phyloP scores from a whole-genome alignment of 2,329 filamentous ascomycete genomes.

The Talaromyces marneffei region DNA sequence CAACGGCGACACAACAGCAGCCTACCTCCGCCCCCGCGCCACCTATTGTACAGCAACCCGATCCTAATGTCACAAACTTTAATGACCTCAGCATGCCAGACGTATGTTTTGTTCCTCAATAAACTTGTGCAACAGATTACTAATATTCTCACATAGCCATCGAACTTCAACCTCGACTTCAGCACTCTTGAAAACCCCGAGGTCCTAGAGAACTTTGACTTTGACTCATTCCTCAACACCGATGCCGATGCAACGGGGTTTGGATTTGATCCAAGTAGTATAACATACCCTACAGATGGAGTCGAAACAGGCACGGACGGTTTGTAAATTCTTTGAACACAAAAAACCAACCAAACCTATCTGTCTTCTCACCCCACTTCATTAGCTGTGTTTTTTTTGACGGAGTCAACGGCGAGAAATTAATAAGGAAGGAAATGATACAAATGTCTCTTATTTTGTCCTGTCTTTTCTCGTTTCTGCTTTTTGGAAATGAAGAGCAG shows the following conservation, averaged over 20 bases:
- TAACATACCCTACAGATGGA: slow-evolving; percentile 35
- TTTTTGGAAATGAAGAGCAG: background rate
- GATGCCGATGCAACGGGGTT: slow-evolving; percentile 41
- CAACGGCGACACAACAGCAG: slow-evolving; percentile 24
- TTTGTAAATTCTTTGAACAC: slow-evolving; percentile 3
- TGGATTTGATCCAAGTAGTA: slow-evolving; percentile 38
- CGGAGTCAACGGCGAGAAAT: slow-evolving; percentile 3
- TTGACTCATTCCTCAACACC: slow-evolving; percentile 61
- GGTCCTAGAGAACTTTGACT: slow-evolving; percentile 55
- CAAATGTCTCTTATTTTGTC: slow-evolving; percentile 14
- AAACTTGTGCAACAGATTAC: background rate
- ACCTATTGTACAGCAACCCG: slow-evolving; percentile 30
- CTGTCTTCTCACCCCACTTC: slow-evolving; percentile 7
- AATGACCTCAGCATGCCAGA: slow-evolving; percentile 33
- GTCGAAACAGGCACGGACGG: slow-evolving; percentile 35
- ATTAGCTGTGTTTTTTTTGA: background rate
- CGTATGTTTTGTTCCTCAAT: slow-evolving; percentile 24
- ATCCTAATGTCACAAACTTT: slow-evolving; percentile 29
- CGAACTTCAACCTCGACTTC: slow-evolving; percentile 40
- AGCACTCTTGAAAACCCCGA: slow-evolving; percentile 42
- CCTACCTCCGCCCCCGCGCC: slow-evolving; percentile 33
- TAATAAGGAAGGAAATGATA: slow-evolving; percentile 9
- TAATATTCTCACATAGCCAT: slow-evolving; percentile 18
- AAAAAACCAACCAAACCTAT: background rate
- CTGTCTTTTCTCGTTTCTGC: slow-evolving; percentile 13